Percentiles rank a stretch among this genome's conserved stretches.
phyloP scores from a whole-genome alignment of 345 rosid species.

The Gynandropsis gynandra region DNA sequence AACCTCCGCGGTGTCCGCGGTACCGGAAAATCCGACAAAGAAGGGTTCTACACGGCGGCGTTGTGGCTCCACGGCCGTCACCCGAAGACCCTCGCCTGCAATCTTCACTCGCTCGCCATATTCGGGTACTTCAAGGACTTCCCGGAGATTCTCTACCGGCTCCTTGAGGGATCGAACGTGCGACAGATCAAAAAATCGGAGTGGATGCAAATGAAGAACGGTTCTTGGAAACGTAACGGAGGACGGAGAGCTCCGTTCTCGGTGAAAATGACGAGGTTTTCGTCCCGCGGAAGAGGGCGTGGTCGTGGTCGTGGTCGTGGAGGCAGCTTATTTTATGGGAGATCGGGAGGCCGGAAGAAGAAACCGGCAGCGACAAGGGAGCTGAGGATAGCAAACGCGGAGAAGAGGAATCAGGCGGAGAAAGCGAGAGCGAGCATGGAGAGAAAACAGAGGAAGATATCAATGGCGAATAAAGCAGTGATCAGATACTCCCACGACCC shows the following conservation, averaged over 20 bases:
- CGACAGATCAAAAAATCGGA: constrained; percentile 33
- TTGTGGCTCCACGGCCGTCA: constrained; percentile 49
- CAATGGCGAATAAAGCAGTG: constrained; percentile 36
- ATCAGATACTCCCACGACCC: constrained; percentile 36
- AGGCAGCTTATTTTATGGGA: not conserved
- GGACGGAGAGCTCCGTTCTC: not conserved
- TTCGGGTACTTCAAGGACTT: constrained; percentile 66
- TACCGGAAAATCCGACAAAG: constrained; percentile 53
- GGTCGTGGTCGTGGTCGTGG: constrained; percentile 8
- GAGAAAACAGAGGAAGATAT: constrained; percentile 30
- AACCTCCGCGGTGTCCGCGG: constrained; percentile 67
- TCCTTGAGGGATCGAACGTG: constrained; percentile 39
- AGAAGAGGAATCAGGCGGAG: constrained; percentile 20
- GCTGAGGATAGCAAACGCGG: constrained; percentile 16
- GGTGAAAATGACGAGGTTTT: not conserved
- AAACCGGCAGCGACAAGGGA: constrained; percentile 12
- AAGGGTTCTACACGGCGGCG: constrained; percentile 55
- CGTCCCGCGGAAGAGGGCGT: constrained; percentile 3
- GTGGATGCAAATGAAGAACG: constrained; percentile 28
- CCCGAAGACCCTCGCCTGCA: constrained; percentile 58
- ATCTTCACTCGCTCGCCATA: constrained; percentile 25
- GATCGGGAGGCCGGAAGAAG: not conserved
- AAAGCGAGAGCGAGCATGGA: constrained; percentile 37
- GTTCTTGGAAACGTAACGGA: not conserved
- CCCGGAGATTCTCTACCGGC: constrained; percentile 56